These are phyloP conservation scores for Leccinum angustisporum DNA, from an alignment of 1,284 basidiomycete species.

Conservation along the genomic window DNA sequence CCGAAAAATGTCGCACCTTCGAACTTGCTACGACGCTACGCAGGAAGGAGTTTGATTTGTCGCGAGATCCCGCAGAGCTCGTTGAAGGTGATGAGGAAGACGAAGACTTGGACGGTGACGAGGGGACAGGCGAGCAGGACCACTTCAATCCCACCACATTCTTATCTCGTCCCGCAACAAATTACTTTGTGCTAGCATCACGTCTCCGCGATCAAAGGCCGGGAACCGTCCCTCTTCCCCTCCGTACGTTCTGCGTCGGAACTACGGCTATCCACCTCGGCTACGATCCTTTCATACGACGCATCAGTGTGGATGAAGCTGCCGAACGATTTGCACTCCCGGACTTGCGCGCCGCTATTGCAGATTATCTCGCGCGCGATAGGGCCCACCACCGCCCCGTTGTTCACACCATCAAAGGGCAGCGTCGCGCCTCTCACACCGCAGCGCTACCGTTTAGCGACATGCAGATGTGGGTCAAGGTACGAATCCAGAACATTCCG, in stretches of 20 bases:
- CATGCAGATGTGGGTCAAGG: background rate
- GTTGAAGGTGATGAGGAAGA: background rate
- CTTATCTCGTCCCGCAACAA: background rate
- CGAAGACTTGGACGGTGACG: background rate
- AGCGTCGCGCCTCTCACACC: background rate
- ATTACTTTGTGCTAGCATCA: background rate
- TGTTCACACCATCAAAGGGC: background rate
- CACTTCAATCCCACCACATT: background rate
- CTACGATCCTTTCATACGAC: background rate
- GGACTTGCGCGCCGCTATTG: background rate
- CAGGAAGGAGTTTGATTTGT: background rate
- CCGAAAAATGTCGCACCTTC: background rate
- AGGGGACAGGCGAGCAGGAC: background rate
- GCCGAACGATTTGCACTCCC: background rate
- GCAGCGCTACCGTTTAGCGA: background rate
- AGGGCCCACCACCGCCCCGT: background rate
- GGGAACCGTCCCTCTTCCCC: background rate
- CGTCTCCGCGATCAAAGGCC: background rate
- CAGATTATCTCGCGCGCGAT: background rate
- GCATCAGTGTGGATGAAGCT: background rate
- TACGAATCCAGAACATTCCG: background rate
- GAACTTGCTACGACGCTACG: background rate
- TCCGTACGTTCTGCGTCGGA: background rate
- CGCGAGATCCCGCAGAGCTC: background rate
- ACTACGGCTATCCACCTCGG: background rate